Evolutionary conservation across 2,329 filamentous ascomycete species (phyloP).

Genomic region (Chalara sp.): DNA sequence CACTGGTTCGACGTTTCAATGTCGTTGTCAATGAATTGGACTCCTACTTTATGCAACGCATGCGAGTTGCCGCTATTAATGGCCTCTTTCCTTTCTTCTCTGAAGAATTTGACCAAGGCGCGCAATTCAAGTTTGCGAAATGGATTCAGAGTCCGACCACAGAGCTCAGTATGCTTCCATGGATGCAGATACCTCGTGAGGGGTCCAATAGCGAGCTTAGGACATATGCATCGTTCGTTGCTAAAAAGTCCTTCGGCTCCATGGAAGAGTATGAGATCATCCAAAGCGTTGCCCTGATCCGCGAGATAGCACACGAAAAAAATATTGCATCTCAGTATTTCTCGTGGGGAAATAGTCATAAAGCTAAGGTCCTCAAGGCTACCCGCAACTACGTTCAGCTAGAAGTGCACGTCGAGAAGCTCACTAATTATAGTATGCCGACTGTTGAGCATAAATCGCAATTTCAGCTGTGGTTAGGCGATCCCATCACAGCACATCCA

Average conservation of each 20-base stretch:
- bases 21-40: not conserved
- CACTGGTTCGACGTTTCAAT: not conserved
- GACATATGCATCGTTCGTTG: not conserved
- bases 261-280: not conserved
- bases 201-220: too few relatives aligned
- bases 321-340: not conserved
- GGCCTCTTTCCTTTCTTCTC: not conserved
- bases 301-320: not conserved
- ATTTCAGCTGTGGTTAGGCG: not conserved
- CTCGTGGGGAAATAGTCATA: not conserved
- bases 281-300: not conserved
- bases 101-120: not conserved
- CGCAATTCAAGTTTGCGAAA: not conserved
- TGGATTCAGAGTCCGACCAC: not conserved
- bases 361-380: not conserved
- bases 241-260: not conserved
- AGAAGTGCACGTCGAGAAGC: not conserved
- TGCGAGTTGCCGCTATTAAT: not conserved
- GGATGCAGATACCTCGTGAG: not conserved
- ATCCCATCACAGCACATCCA: too few relatives aligned
- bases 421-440: not conserved
- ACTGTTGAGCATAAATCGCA: not conserved
- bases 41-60: not conserved
- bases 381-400: not conserved
- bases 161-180: not conserved